Base-by-base conservation (phyloP, 1,139 yeast species). In the Suhomyces chickasaworum region DNA sequence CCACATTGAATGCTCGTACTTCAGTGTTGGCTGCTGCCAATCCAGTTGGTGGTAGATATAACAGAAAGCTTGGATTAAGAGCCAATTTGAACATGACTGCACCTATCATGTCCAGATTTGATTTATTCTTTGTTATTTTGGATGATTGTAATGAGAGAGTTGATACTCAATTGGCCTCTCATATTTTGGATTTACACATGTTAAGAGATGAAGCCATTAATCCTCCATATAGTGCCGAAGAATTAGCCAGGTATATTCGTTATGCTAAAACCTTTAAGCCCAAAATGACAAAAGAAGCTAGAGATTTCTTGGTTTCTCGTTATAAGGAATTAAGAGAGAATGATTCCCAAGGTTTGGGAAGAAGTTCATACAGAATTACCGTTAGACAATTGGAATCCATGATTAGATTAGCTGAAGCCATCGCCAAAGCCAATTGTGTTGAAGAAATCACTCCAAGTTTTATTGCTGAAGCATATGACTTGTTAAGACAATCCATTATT, bases 41-140 rank as follows among this genome's bases (percentile, higher is more conserved):
- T 64, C 99, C 99, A 13, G 82, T 93, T 45, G 95, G 93, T 25
- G 99, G 99, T 46, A 79, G 99, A 58, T 93, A 93, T 65, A 91
- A 93, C 67, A 79, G 97, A 51, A 90, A 89, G 61, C 66, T 84
- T 41, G 88, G 96, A 1, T 76, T 93, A 51, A 76, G 97, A 52
- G 84, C 96, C 44, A 93, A 93, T 63, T 78, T 95, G 61, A 86
- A 87, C 61, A 90, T 93, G 97, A 89, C 97, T n/a, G 98, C 98
- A 1, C 99, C 99, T 2, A 93, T 93, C 64, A 93, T 93, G 97
- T 91, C 98, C 29, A 85, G 99, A 71, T 93, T 93, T 64, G 99
- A 93, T 69, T 71, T 95, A 54, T 95, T 95, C 65, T 93, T 95
- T 62, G 98, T 93, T 30, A 86, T 93, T 44, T 75, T 93, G 54